These are phyloP conservation scores for Phytophthora hybrid DNA, from an alignment of 352 stramenopile genomes.

Conservation along the genomic window DNA sequence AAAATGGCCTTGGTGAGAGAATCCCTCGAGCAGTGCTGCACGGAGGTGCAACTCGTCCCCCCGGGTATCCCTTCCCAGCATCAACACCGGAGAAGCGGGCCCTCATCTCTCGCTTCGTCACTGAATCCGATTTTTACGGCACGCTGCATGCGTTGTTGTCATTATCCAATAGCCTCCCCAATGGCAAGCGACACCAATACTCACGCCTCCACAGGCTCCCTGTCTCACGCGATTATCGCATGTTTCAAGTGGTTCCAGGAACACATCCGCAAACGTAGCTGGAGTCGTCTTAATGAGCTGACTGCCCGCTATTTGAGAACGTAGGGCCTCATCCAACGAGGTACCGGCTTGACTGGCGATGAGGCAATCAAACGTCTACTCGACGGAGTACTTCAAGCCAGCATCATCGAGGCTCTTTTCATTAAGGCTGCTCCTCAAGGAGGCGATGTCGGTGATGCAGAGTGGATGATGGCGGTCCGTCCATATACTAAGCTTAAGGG, in stretches of 20 bases:
- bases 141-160: too few species aligned
- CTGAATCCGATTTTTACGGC: too few species aligned
- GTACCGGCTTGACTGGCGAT: background rate
- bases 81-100: background rate
- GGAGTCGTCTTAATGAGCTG: background rate
- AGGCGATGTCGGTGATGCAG: background rate
- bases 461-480: background rate
- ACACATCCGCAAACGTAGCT: background rate
- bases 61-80: too few species aligned
- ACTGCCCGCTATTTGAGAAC: conserved; percentile 3
- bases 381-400: background rate
- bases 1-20: background rate
- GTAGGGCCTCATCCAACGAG: background rate
- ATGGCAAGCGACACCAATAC: background rate
- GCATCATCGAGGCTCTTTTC: conserved; percentile 3
- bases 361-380: background rate
- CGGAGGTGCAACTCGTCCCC: background rate
- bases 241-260: background rate
- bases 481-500: too few species aligned
- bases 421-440: conserved; percentile 2
- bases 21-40: background rate
- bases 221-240: background rate
- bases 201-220: background rate
- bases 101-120: background rate
- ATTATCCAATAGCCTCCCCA: background rate